Conservation (phyloP, 2,329 filamentous ascomycete genomes). For the Stemphylium lycopersici region DNA sequence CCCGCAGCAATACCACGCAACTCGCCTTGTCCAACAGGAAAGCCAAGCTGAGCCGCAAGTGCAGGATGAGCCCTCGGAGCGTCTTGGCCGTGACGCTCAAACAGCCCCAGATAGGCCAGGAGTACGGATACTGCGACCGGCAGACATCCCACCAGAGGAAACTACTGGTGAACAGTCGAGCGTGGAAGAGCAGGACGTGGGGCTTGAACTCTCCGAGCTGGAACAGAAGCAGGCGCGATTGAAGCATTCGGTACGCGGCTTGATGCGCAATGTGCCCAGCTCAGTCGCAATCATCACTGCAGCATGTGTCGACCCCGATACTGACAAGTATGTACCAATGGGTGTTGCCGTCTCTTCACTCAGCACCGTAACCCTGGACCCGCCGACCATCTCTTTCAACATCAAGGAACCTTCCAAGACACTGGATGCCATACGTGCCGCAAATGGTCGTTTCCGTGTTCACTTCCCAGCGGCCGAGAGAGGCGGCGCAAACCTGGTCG, state of each 20-base stretch:
- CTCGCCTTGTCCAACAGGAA: constrained; percentile 15
- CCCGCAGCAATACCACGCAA: constrained; percentile 19
- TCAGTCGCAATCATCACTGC: constrained; percentile 63
- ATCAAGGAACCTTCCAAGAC: constrained; percentile 63
- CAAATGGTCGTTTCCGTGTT: constrained; percentile 53
- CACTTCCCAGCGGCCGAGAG: constrained; percentile 54
- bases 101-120: not conserved
- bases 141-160: not conserved
- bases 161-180: not conserved
- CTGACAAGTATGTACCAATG: constrained; percentile 26
- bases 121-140: not conserved
- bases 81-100: not conserved
- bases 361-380: constrained; percentile 63
- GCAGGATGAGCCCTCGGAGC: not conserved
- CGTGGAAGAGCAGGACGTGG: not conserved
- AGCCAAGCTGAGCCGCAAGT: constrained; percentile 8
- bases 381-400: constrained; percentile 68
- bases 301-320: constrained; percentile 19
- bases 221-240: constrained; percentile 12
- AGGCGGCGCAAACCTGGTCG: constrained; percentile 37
- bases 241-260: constrained; percentile 25
- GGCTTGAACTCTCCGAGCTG: not conserved
- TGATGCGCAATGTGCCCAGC: constrained; percentile 63
- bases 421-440: constrained; percentile 58
- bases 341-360: constrained; percentile 67